Conservation (phyloP, 345 rosid genomes). For the Noccaea caerulescens region DNA sequence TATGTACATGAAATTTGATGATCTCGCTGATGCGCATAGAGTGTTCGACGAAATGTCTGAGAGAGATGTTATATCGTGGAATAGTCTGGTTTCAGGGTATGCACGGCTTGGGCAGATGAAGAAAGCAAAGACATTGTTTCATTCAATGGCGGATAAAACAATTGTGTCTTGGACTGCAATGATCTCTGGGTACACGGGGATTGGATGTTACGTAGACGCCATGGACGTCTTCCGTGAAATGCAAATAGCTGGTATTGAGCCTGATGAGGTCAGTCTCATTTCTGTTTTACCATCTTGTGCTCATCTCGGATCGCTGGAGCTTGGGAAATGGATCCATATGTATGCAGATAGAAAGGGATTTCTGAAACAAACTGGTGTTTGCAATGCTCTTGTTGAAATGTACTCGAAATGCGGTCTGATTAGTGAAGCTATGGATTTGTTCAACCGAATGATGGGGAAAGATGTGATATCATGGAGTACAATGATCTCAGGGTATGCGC, state of each 20-base stretch:
- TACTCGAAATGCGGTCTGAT: conserved; percentile 68
- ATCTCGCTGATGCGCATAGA: conserved; percentile 46
- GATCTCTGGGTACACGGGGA: conserved; percentile 55
- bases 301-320: conserved; percentile 58
- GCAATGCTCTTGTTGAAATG: conserved; percentile 61
- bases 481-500: conserved; percentile 62
- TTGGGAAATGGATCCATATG: conserved; percentile 64
- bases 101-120: conserved; percentile 56
- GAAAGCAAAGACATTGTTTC: conserved; percentile 53
- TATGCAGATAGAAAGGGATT: conserved; percentile 47
- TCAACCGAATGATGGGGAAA: conserved; percentile 44
- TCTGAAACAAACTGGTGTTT: conserved; percentile 40
- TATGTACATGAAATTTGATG: conserved; percentile 53
- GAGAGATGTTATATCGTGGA: conserved; percentile 64
- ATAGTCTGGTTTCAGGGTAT: conserved; percentile 60
- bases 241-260: conserved; percentile 48
- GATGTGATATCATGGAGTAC: conserved; percentile 73
- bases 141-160: conserved; percentile 46
- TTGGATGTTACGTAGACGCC: conserved; percentile 50
- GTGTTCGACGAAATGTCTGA: conserved; percentile 62
- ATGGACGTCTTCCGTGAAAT: conserved; percentile 52
- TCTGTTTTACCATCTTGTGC: conserved; percentile 63
- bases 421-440: conserved; percentile 47
- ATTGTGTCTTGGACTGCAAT: conserved; percentile 71
- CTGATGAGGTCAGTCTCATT: conserved; percentile 58